These are phyloP conservation scores for Pseudogymnoascus sp. DNA, from an alignment of 2,329 filamentous ascomycete species.

Conservation along the genomic window DNA sequence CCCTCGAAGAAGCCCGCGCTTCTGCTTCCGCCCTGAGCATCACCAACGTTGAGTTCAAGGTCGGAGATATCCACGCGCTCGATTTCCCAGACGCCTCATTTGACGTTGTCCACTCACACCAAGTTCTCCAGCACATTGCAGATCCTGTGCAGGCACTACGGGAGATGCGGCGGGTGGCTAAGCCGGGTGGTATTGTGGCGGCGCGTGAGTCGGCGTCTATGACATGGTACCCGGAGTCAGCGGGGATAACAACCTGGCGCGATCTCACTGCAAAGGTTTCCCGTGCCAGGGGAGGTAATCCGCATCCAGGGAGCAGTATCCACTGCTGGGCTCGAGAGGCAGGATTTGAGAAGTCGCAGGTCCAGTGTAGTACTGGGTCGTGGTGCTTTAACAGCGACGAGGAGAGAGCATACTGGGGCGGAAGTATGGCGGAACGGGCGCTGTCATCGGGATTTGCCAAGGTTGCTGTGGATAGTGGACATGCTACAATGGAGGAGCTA, in stretches of 20 bases:
- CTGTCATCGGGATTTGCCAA: slow-evolving; percentile 26
- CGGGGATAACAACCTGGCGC: slow-evolving; percentile 15
- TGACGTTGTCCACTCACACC: slow-evolving; percentile 51
- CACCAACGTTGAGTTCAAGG: slow-evolving; percentile 21
- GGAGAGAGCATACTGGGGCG: slow-evolving; percentile 13
- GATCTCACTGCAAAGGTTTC: slow-evolving; percentile 12
- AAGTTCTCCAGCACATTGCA: slow-evolving; percentile 48
- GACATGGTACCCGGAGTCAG: slow-evolving; percentile 17
- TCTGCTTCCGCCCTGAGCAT: slow-evolving; percentile 15
- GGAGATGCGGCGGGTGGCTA: slow-evolving; percentile 46
- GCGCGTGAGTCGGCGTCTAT: slow-evolving; percentile 27
- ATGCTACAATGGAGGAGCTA: slow-evolving; percentile 28
- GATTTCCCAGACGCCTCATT: slow-evolving; percentile 40
- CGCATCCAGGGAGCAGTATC: slow-evolving; percentile 14
- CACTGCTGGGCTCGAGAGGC: slow-evolving; percentile 16
- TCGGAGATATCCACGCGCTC: slow-evolving; percentile 22
- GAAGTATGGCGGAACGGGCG: slow-evolving; percentile 23
- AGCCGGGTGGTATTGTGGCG: slow-evolving; percentile 45
- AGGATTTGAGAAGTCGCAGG: slow-evolving; percentile 14
- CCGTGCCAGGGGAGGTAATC: slow-evolving; percentile 13
- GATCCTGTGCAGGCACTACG: slow-evolving; percentile 41
- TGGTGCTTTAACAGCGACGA: slow-evolving; percentile 15
- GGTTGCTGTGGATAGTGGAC: slow-evolving; percentile 26
- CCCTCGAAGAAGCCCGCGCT: slow-evolving; percentile 17
- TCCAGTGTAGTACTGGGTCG: slow-evolving; percentile 13